phyloP scores from a whole-genome alignment of 2,329 filamentous ascomycete species.

The Aspergillus amoenus region DNA sequence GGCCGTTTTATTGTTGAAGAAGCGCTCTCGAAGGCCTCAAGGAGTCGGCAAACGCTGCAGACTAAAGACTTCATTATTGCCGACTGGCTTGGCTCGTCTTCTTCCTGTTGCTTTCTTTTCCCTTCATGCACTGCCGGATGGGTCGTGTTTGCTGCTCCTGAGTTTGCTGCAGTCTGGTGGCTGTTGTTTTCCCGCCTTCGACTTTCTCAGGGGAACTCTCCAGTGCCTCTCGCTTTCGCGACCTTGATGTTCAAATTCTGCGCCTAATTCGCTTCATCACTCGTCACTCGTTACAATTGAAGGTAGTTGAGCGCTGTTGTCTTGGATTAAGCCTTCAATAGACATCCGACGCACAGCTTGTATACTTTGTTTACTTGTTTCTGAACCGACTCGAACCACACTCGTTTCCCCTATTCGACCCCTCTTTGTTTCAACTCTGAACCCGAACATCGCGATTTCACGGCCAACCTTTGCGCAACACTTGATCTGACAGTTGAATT shows the following conservation, averaged over 20 bases:
- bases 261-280: slow-evolving; percentile 2
- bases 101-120: slow-evolving; percentile 11
- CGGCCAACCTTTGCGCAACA: neutral
- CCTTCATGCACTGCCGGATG: slow-evolving; percentile 13
- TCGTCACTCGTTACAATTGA: slow-evolving; percentile 10
- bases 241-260: neutral
- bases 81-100: slow-evolving; percentile 12
- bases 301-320: slow-evolving; percentile 1
- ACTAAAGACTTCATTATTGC: slow-evolving; percentile 4
- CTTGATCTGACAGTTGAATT: neutral
- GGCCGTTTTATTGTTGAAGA: slow-evolving; percentile 10
- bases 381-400: slow-evolving; percentile 13
- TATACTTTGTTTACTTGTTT: slow-evolving; percentile 10
- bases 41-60: neutral
- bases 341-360: neutral
- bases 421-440: slow-evolving; percentile 10
- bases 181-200: slow-evolving; percentile 16
- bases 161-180: slow-evolving; percentile 17
- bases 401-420: slow-evolving; percentile 15
- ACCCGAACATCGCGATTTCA: slow-evolving; percentile 1
- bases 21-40: neutral
- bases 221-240: slow-evolving; percentile 5
- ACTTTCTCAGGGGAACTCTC: slow-evolving; percentile 1
- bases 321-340: neutral
- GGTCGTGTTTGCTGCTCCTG: slow-evolving; percentile 12